Evolutionary conservation across 192 early-diverging fungal species (phyloP), one percentile per base, ranked within the genome.

Genomic region (Phlyctochytrium arcticum): DNA sequence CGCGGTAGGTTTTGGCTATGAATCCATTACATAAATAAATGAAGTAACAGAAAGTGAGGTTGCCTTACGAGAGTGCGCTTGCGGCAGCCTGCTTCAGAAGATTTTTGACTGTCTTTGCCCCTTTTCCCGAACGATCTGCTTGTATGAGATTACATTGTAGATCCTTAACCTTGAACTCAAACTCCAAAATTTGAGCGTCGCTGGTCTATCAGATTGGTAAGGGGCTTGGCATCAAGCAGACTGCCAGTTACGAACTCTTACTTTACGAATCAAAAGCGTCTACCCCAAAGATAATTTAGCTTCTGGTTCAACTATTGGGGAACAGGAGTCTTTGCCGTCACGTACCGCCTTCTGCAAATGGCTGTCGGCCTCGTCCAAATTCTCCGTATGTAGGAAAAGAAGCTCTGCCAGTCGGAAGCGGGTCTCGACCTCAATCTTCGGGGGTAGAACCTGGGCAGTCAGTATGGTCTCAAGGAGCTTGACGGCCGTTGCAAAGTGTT

Each of bases 291-390:
- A n/a, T n/a, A n/a, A n/a, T n/a, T n/a, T n/a, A n/a, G n/a, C n/a
- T n/a, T n/a, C n/a, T n/a, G n/a, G n/a, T n/a, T n/a, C n/a, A n/a
- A n/a, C n/a, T n/a, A n/a, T n/a, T n/a, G n/a, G n/a, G n/a, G n/a
- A n/a, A n/a, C n/a, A n/a, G n/a, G n/a, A n/a, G n/a, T n/a, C n/a
- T n/a, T n/a, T n/a, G n/a, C n/a, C n/a, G 17, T 15, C 26, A 68
- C 66, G 12, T 34, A 68, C 66, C 36, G 66, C 66, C 35, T 68
- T 68, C 33, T 65, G 44, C 31, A 68, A 33, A 60, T 72, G 70
- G 4, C 48, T 32, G 12, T 67, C 70, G 10, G 63, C 70, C 15
- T 65, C 60, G 5, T 19, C 9, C 12, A 33, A n/a, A 9, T 72
- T 72, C 29, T 24, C 17, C 7, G 26, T 50, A 30, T 65, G 50